These are phyloP conservation scores for Drosera capensis DNA, from an alignment of 148 eudicot genomes.

Conservation along the genomic window DNA sequence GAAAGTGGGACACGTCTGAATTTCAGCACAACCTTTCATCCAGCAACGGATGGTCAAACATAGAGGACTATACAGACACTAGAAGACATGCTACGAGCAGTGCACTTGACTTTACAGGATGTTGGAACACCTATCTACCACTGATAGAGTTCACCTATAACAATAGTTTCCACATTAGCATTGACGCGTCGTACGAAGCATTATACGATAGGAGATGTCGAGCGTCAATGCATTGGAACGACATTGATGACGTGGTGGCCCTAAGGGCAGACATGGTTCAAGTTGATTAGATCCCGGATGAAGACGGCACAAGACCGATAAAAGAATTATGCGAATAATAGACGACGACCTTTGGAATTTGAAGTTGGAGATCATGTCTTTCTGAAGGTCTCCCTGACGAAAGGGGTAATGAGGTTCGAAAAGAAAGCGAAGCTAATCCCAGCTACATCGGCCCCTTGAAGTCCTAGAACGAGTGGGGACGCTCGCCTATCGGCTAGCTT, in stretches of 20 bases:
- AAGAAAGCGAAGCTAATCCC: not conserved
- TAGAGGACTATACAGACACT: not conserved
- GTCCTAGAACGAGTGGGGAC: not conserved
- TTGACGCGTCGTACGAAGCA: not conserved
- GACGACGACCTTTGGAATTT: not conserved
- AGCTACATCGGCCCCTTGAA: not conserved
- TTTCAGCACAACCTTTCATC: not conserved
- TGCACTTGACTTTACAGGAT: not conserved
- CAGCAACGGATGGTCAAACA: not conserved
- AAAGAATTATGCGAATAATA: not conserved
- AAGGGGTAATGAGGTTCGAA: not conserved
- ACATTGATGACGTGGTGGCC: not conserved
- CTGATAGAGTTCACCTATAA: not conserved
- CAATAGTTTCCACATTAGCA: conserved; percentile 2
- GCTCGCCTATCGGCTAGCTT: not conserved
- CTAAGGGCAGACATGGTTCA: not conserved
- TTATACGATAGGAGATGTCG: not conserved
- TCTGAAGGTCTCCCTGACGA: conserved; percentile 1
- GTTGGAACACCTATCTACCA: not conserved
- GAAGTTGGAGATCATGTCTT: not conserved
- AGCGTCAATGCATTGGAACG: not conserved
- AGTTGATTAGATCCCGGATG: not conserved
- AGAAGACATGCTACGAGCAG: conserved; percentile 1
- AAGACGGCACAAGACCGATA: not conserved
- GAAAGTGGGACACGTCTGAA: not conserved